Evolutionary conservation across 2,329 filamentous ascomycete genomes (phyloP), one percentile per base, ranked within the genome.

Genomic region (Colletotrichum tropicicola): DNA sequence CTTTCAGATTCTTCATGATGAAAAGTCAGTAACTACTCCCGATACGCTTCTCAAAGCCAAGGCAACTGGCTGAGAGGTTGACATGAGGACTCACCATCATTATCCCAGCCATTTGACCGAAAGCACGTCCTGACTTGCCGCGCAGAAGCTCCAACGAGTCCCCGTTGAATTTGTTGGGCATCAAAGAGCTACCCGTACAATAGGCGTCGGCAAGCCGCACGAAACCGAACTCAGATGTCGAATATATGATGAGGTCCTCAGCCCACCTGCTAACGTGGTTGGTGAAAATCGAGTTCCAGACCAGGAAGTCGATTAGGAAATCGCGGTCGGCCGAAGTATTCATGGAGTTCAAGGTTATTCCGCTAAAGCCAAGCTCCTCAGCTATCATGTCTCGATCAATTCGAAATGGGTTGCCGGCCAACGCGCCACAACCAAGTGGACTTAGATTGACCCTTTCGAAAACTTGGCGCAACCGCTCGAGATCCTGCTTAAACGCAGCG

Each of bases 231-330:
- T 73, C 72, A 12, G 61, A 54, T 10, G 70, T 70, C 0, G 69
- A 70, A 23, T 72, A 73, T 25, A 92, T 85, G 77, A 93, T 92
- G 65, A 93, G 77, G 72, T 93, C 91, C 73, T 93, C 90, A 8
- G 87, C 86, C 87, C 89, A 92, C 64, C 91, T 87, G 41, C 86
- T 90, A 67, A 93, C 83, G 76, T 93, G 91, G 64, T 85, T 84
- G 85, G 91, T 92, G 68, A 93, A 82, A 68, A 88, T 88, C 21
- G 85, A 85, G 13, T 86, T 87, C 89, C 90, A 93, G 74, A 89
- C 87, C 77, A 93, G 85, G 3, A 87, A 89, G 77, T 93, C 91
- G 69, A 91, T 85, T 5, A 92, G 85, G 68, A 92, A 93, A 72
- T 93, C 91, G 12, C 91, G 85, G 73, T 93, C 91, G 9, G 82